Conservation (phyloP, 1,284 basidiomycete genomes). For the Heterobasidion irregulare region DNA sequence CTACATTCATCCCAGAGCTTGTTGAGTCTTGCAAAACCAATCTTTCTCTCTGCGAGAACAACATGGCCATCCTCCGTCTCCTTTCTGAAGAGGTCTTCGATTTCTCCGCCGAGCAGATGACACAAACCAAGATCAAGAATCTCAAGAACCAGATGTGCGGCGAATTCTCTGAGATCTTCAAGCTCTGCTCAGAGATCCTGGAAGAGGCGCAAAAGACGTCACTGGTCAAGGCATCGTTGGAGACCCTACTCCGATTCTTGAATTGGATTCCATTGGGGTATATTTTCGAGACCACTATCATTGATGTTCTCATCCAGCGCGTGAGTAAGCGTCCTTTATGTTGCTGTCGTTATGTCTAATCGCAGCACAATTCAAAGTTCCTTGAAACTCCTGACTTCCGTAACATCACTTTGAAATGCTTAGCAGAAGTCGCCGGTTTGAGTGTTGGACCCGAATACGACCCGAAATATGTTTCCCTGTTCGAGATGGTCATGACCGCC, state of each 20-base stretch:
- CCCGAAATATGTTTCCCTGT: slow-evolving; percentile 94
- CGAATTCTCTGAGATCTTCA: slow-evolving; percentile 96
- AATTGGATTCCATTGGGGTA: slow-evolving; percentile 99
- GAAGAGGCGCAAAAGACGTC: slow-evolving; percentile 98
- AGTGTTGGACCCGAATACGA: slow-evolving; percentile 99
- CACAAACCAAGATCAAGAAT: slow-evolving; percentile 95
- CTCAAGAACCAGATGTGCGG: slow-evolving; percentile 98
- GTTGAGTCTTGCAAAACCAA: slow-evolving; percentile 97
- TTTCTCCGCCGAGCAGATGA: slow-evolving; percentile 98
- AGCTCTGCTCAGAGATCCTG: slow-evolving; percentile 91
- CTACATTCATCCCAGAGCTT: slow-evolving; percentile 95
- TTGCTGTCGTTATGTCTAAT: neutral
- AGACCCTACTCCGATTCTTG: slow-evolving; percentile 93
- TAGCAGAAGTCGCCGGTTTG: slow-evolving; percentile 94
- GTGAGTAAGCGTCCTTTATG: slow-evolving; percentile 37
- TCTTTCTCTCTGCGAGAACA: slow-evolving; percentile 97
- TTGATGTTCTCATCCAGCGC: slow-evolving; percentile 86
- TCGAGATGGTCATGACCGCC: slow-evolving; percentile 97
- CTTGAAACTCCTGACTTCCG: slow-evolving; percentile 96
- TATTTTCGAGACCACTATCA: slow-evolving; percentile 98
- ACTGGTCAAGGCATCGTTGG: slow-evolving; percentile 91
- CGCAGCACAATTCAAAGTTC: slow-evolving; percentile 54
- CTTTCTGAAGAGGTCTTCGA: slow-evolving; percentile 99
- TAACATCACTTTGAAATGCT: slow-evolving; percentile 95
- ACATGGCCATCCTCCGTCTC: slow-evolving; percentile 98